Evolutionary conservation across 108 stramenopile species (phyloP), one percentile per base, ranked within the genome.

Genomic region (Stephanodiscus minutulus): DNA sequence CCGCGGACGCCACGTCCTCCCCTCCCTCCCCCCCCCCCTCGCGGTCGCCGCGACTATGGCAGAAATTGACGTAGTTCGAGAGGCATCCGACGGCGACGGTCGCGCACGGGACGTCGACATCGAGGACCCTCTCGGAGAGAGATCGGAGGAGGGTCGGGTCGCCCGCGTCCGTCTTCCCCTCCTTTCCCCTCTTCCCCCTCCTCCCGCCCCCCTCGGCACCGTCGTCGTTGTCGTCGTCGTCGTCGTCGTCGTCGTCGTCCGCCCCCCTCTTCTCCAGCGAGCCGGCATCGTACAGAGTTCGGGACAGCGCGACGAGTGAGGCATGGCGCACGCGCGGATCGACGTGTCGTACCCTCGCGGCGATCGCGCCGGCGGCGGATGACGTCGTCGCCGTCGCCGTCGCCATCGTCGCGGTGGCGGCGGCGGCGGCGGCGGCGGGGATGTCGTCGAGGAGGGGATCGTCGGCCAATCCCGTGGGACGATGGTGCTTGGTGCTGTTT

Each of bases 61-160:
- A 47, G 36, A 67, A 82, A 71, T 49, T 60, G 29, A 88, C 53
- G 65, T 84, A 88, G 59, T 87, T 85, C 17, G 81, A 83, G 17
- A 92, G 44, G 74, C 88, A 90, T 31, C 83, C 91, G 10, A 85
- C 84, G 21, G 91, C 91, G 7, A 76, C 68, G 17, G 70, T 79
- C 21, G 87, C 82, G 85, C 88, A 90, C 25, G 86, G 86, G 58
- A 87, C 48, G 73, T 92, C 84, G 0, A 55, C 44, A 58, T 87
- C 85, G 61, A 90, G 68, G 8, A 90, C 68, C 64, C 85, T 77
- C 67, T 92, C 89, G 0, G 88, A 84, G 10, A 92, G 74, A 0
- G 89, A 87, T 35, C 84, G 87, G n/a, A 92, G 52, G 8, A 90
- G 62, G 12, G 47, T 61, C 25, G 82, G 41, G 59, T 72, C 67